Evolutionary conservation across 495 filamentous ascomycete species (phyloP).

Genomic region (Haplographium delicatum): DNA sequence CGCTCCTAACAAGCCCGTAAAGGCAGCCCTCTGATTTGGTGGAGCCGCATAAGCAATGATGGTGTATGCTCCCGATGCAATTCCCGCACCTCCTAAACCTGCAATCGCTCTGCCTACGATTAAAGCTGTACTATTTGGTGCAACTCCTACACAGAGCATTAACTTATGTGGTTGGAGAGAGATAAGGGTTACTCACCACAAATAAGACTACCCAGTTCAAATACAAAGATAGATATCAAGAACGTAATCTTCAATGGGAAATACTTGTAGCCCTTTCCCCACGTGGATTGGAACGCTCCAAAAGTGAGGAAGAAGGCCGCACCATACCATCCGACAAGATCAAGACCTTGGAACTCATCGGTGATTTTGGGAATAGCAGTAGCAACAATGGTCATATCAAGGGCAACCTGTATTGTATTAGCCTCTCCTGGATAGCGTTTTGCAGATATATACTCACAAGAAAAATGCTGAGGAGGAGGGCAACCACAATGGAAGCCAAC

Average conservation of each 20-base stretch:
- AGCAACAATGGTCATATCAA: slow-evolving; percentile 43
- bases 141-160: slow-evolving; percentile 40
- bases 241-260: slow-evolving; percentile 53
- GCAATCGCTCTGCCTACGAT: slow-evolving; percentile 83
- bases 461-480: slow-evolving; percentile 21
- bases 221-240: slow-evolving; percentile 66
- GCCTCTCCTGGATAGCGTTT: background rate
- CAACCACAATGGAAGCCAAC: slow-evolving; percentile 17
- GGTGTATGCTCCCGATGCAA: slow-evolving; percentile 77
- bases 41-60: slow-evolving; percentile 75
- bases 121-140: slow-evolving; percentile 65
- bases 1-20: slow-evolving; percentile 52
- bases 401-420: slow-evolving; percentile 3
- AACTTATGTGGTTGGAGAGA: background rate
- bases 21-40: slow-evolving; percentile 56
- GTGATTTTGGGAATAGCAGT: slow-evolving; percentile 52
- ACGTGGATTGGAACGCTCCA: slow-evolving; percentile 42
- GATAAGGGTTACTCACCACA: slow-evolving; percentile 44
- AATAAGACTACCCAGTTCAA: slow-evolving; percentile 77
- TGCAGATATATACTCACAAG: slow-evolving; percentile 7
- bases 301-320: slow-evolving; percentile 49
- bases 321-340: slow-evolving; percentile 52
- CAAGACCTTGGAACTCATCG: slow-evolving; percentile 40
- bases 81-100: slow-evolving; percentile 73
- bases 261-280: slow-evolving; percentile 33